A percentile compares a stretch with the other conserved stretches of the same genome.
phyloP scores from a whole-genome alignment of 2,329 filamentous ascomycete genomes.

The Nemania sp. region DNA sequence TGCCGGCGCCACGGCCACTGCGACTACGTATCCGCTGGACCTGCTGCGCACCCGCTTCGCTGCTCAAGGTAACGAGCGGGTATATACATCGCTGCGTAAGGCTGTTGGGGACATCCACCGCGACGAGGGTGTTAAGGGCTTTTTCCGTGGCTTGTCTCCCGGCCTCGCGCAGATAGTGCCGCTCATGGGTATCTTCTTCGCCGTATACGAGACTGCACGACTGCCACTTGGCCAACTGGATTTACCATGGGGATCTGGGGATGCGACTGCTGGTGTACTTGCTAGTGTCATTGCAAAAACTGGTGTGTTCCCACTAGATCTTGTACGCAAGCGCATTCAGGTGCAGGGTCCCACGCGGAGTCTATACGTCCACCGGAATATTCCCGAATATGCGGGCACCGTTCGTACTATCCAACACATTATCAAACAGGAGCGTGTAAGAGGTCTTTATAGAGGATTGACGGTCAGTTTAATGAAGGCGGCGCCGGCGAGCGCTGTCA shows the following conservation, averaged over 20 bases:
- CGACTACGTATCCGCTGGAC: slow-evolving; percentile 90
- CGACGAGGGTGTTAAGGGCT: slow-evolving; percentile 81
- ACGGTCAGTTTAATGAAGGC: slow-evolving; percentile 92
- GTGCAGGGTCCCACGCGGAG: slow-evolving; percentile 89
- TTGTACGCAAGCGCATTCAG: slow-evolving; percentile 92
- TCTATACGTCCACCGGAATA: slow-evolving; percentile 85
- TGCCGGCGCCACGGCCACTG: slow-evolving; percentile 85
- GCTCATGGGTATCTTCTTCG: slow-evolving; percentile 97
- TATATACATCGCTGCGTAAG: slow-evolving; percentile 79
- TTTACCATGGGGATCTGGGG: slow-evolving; percentile 79
- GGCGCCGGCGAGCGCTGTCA: slow-evolving; percentile 90
- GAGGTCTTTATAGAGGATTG: slow-evolving; percentile 88
- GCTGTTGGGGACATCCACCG: slow-evolving; percentile 79
- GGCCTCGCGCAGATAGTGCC: slow-evolving; percentile 90
- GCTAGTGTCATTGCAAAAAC: slow-evolving; percentile 89
- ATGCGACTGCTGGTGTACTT: slow-evolving; percentile 83
- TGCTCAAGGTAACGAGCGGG: slow-evolving; percentile 83
- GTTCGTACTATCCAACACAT: slow-evolving; percentile 75
- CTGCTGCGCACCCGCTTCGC: slow-evolving; percentile 94
- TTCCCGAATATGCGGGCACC: slow-evolving; percentile 83
- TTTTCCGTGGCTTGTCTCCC: slow-evolving; percentile 88
- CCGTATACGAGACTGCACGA: slow-evolving; percentile 83
- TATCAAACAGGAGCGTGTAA: slow-evolving; percentile 75
- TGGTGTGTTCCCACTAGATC: slow-evolving; percentile 89
- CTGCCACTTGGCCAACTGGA: slow-evolving; percentile 66